These are phyloP conservation scores for Calonectria pseudoreteaudii DNA, from an alignment of 2,329 filamentous ascomycete species.

Conservation along the genomic window DNA sequence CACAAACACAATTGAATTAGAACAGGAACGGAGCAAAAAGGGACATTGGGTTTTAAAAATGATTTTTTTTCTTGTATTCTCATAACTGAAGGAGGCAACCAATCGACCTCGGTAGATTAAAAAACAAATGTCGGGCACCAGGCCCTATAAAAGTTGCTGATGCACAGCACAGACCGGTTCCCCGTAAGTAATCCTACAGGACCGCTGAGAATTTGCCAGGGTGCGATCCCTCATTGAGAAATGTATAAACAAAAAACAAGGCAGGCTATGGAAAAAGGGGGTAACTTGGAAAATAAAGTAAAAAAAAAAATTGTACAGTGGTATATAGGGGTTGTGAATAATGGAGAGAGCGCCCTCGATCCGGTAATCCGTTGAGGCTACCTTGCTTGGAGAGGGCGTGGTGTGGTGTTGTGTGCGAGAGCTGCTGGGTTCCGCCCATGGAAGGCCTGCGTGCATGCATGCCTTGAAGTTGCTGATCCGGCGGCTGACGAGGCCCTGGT, in stretches of 20 bases:
- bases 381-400: slow-evolving; percentile 2
- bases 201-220: slow-evolving; percentile 32
- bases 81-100: slow-evolving; percentile 7
- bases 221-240: slow-evolving; percentile 14
- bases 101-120: slow-evolving; percentile 8
- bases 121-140: slow-evolving; percentile 32
- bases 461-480: slow-evolving; percentile 36
- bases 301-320: slow-evolving; percentile 14
- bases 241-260: slow-evolving; percentile 3
- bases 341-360: slow-evolving; percentile 9
- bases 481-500: slow-evolving; percentile 40
- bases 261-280: slow-evolving; percentile 24
- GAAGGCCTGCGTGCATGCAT: slow-evolving; percentile 21
- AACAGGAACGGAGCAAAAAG: not conserved
- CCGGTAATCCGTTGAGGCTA: not conserved
- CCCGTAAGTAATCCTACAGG: slow-evolving; percentile 27
- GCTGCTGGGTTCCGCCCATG: slow-evolving; percentile 19
- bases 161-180: slow-evolving; percentile 29
- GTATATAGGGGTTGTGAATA: slow-evolving; percentile 6
- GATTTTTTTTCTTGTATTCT: not conserved
- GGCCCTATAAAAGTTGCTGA: slow-evolving; percentile 33
- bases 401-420: slow-evolving; percentile 27
- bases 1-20: not conserved
- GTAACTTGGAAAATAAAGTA: slow-evolving; percentile 21
- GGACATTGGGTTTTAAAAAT: not conserved